phyloP scores from a whole-genome alignment of 208 protist species.

The Wallacemonas sp. region DNA sequence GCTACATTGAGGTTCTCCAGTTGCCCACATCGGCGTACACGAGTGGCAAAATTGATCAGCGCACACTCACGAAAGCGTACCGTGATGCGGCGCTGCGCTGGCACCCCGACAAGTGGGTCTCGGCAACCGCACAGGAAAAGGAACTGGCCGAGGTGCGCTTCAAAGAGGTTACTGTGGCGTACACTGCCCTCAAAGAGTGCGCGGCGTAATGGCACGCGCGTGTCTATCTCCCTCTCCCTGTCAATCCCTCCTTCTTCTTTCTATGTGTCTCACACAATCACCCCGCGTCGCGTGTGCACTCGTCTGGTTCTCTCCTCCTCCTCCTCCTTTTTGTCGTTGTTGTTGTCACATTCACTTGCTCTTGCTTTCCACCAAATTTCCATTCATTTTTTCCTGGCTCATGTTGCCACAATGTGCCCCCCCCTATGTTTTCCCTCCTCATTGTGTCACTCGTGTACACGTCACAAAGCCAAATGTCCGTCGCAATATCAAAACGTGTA shows the following conservation, averaged over 20 bases:
- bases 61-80: conserved; percentile 82
- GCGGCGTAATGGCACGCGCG: background rate
- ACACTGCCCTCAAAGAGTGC: conserved; percentile 62
- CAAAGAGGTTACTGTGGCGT: conserved; percentile 81
- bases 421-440: conserved; percentile 2
- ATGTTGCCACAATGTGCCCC: background rate
- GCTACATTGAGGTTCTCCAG: conserved; percentile 33
- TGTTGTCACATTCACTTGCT: conserved; percentile 15
- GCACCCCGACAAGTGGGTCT: conserved; percentile 91
- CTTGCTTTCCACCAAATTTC: background rate
- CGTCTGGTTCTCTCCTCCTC: background rate
- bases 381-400: background rate
- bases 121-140: conserved; percentile 42
- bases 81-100: conserved; percentile 76
- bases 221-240: background rate
- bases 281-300: too few relatives aligned
- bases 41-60: conserved; percentile 30
- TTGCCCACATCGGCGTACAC: conserved; percentile 17
- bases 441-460: too few relatives aligned
- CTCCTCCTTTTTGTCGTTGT: conserved; percentile 18
- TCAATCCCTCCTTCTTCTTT: background rate
- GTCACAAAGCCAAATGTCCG: too few relatives aligned
- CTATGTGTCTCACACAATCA: too few relatives aligned
- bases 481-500: too few relatives aligned
- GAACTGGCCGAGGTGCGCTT: conserved; percentile 72